Conservation (phyloP, 73 alveolate species). For the Blepharisma stoltei region DNA sequence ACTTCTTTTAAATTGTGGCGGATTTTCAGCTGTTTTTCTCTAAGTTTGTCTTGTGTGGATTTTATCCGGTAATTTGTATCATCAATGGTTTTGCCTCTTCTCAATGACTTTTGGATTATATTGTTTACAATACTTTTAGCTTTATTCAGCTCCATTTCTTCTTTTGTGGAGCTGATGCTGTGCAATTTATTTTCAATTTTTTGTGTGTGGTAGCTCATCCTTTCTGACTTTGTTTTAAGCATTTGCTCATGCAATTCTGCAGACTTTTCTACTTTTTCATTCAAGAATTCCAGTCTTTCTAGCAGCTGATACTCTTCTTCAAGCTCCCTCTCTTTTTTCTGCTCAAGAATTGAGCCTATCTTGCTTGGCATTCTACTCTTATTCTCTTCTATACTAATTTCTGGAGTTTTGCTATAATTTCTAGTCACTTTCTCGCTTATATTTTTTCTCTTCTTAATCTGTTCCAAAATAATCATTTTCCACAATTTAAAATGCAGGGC, state of each 20-base stretch:
- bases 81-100: neutral
- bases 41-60: neutral
- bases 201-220: constrained; percentile 7
- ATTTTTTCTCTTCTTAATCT: neutral
- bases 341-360: too few species aligned
- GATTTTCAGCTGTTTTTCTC: neutral
- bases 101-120: neutral
- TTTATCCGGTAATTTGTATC: neutral
- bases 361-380: too few species aligned
- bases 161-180: neutral
- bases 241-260: neutral
- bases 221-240: neutral
- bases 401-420: too few species aligned
- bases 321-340: too few species aligned
- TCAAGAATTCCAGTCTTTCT: neutral
- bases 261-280: constrained; percentile 16
- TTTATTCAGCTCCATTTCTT: neutral
- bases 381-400: too few species aligned
- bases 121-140: neutral
- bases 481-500: too few species aligned
- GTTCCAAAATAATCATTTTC: neutral
- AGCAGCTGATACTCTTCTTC: neutral
- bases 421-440: too few species aligned
- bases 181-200: neutral
- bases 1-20: neutral